Conservation (phyloP, 1,284 basidiomycete genomes). For the Ceratobasidium sp. region DNA sequence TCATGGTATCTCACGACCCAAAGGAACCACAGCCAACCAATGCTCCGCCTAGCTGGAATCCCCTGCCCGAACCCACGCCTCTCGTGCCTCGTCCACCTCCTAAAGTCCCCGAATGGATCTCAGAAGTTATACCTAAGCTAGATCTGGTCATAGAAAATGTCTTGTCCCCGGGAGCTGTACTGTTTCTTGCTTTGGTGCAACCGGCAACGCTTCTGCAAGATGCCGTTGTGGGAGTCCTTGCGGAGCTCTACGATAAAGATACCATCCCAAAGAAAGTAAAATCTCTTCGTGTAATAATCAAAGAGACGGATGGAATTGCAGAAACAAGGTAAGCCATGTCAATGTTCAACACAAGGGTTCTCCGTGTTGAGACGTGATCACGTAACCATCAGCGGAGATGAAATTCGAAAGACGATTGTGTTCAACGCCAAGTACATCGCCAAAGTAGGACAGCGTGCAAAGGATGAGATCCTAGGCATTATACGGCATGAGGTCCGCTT, state of each 20-base stretch:
- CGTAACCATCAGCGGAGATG: slow-evolving; percentile 24
- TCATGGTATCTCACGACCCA: slow-evolving; percentile 37
- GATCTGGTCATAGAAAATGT: slow-evolving; percentile 29
- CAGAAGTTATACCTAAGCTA: slow-evolving; percentile 26
- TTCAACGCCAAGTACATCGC: slow-evolving; percentile 35
- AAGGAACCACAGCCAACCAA: slow-evolving; percentile 36
- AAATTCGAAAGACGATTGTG: slow-evolving; percentile 20
- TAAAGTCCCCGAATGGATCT: slow-evolving; percentile 19
- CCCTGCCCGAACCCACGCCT: not conserved
- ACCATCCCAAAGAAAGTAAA: slow-evolving; percentile 20
- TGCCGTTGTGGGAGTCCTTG: slow-evolving; percentile 17
- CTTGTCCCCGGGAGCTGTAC: slow-evolving; percentile 17
- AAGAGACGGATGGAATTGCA: slow-evolving; percentile 27
- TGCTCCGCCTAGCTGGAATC: not conserved
- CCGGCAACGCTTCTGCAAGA: slow-evolving; percentile 24
- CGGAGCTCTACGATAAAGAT: slow-evolving; percentile 21
- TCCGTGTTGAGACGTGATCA: not conserved
- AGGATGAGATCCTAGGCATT: slow-evolving; percentile 21
- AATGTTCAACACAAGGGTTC: not conserved
- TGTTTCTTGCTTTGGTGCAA: slow-evolving; percentile 14
- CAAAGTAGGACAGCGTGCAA: slow-evolving; percentile 18
- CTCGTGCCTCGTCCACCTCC: slow-evolving; percentile 15
- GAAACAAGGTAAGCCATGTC: slow-evolving; percentile 12
- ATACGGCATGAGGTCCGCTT: slow-evolving; percentile 31
- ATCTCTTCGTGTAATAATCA: slow-evolving; percentile 16